Conservation (phyloP, 192 early-diverging fungal species). For the Podila minutissima region DNA sequence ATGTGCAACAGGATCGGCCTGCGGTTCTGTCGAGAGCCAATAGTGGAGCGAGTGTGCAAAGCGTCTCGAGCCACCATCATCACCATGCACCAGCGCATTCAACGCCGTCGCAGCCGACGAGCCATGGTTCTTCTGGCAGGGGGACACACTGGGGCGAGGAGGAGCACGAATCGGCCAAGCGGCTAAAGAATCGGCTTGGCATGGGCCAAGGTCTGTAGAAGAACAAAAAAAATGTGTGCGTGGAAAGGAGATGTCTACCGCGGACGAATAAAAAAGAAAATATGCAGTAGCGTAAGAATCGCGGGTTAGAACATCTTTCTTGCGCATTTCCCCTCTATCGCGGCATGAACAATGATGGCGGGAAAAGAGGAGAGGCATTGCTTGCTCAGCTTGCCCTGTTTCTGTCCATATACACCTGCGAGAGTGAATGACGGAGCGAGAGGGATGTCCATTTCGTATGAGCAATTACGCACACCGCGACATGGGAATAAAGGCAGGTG, state of each 20-base stretch:
- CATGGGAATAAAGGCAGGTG: too few relatives aligned
- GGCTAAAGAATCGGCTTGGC: constrained; percentile 26
- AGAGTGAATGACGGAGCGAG: too few relatives aligned
- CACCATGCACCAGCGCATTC: not conserved
- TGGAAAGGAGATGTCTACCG: not conserved
- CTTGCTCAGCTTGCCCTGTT: too few relatives aligned
- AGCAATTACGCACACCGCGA: too few relatives aligned
- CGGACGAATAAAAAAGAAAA: not conserved
- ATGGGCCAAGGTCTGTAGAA: constrained; percentile 21
- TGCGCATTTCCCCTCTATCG: too few relatives aligned
- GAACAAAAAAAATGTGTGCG: not conserved
- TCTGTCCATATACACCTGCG: too few relatives aligned
- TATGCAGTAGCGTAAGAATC: too few relatives aligned
- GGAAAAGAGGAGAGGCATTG: too few relatives aligned
- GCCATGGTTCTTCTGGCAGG: constrained; percentile 5
- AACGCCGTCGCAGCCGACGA: constrained; percentile 11
- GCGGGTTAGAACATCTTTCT: too few relatives aligned
- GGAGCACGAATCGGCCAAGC: constrained; percentile 20
- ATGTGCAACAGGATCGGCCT: constrained; percentile 15
- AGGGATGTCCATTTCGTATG: too few relatives aligned
- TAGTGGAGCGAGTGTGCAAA: constrained; percentile 42
- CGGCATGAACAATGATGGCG: too few relatives aligned
- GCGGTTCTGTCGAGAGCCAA: constrained; percentile 28
- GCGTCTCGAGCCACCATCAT: constrained; percentile 7
- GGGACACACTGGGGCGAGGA: constrained; percentile 16